Evolutionary conservation across 2,329 filamentous ascomycete genomes (phyloP), one percentile per base, ranked within the genome.

Genomic region (Talaromyces islandicus): DNA sequence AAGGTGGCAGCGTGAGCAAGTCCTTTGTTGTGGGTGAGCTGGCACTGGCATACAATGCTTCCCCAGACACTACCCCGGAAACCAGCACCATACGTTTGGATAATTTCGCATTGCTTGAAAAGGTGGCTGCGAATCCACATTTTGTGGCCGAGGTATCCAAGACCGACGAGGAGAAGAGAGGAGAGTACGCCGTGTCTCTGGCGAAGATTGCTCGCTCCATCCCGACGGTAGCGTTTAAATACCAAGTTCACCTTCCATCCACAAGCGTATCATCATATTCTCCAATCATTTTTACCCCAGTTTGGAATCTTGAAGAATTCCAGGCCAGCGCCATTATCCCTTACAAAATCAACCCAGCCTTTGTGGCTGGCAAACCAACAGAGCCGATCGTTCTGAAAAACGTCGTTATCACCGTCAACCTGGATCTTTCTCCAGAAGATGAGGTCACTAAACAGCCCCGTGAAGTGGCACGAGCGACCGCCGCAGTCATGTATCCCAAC

Each of bases 41-140:
- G 66, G 94, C 93, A 3, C 85, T 99, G 65, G 86, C 88, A 24
- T 92, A 92, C 73, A 94, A 94, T 64, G 61, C 70, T 41, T 52
- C 66, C 58, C 38, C 54, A 14, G 59, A 71, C 19, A 68, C 67
- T 25, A 57, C 72, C 14, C 70, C 74, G 24, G 73, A 76, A 57
- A 77, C 78, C 24, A 75, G 73, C 1, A 83, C 92, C 68, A 88
- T 97, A 65, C 88, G 90, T 21, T 85, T 99, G 62, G 91, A 96
- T 69, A 94, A 96, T 71, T 96, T 96, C 71, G 77, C 87, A 10
- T 83, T 84, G n/a, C 83, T 99, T 6, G 94, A 97, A 68, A 92
- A 91, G 69, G 92, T 99, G 60, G 92, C 92, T 0, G 92, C 92
- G 1, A 99, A 99, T 72, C 91, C 91, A 50, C 90, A 92, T 60